phyloP scores from a whole-genome alignment of 331 rosid genomes.

The Acacia pycnantha region DNA sequence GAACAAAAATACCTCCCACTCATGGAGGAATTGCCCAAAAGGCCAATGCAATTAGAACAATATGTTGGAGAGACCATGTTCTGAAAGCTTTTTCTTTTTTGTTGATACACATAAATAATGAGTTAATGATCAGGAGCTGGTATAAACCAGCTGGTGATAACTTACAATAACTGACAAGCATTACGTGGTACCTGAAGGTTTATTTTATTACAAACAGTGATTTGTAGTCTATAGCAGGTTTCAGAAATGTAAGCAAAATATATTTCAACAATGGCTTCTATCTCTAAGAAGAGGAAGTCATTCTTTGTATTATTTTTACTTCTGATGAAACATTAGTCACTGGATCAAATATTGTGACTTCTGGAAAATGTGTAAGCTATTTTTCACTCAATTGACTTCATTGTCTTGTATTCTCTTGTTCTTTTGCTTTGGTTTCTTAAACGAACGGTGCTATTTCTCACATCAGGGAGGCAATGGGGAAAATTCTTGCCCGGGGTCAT shows the following conservation, averaged over 20 bases:
- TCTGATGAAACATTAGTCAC: conserved; percentile 18
- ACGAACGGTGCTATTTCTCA: conserved; percentile 21
- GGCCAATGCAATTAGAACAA: neutral
- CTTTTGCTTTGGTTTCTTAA: neutral
- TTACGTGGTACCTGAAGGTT: conserved; percentile 4
- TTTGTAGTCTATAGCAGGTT: neutral
- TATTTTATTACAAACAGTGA: neutral
- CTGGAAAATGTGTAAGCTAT: neutral
- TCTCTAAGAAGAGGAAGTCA: conserved; percentile 3
- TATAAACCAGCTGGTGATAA: neutral
- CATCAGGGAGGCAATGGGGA: conserved; percentile 98
- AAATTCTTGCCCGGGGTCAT: conserved; percentile 95
- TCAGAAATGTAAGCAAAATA: neutral
- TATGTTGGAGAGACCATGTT: conserved; percentile 8
- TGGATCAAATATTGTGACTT: neutral
- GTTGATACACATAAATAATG: conserved; percentile 6
- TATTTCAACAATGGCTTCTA: neutral
- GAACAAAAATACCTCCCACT: neutral
- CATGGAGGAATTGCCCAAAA: neutral
- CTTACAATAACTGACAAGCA: neutral
- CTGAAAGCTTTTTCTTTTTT: neutral
- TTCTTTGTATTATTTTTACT: neutral
- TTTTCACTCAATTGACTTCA: neutral
- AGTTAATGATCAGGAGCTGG: neutral
- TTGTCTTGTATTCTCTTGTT: neutral